Evolutionary conservation across 2,329 filamentous ascomycete species (phyloP).

Genomic region (Ceratocystiopsis sp.): DNA sequence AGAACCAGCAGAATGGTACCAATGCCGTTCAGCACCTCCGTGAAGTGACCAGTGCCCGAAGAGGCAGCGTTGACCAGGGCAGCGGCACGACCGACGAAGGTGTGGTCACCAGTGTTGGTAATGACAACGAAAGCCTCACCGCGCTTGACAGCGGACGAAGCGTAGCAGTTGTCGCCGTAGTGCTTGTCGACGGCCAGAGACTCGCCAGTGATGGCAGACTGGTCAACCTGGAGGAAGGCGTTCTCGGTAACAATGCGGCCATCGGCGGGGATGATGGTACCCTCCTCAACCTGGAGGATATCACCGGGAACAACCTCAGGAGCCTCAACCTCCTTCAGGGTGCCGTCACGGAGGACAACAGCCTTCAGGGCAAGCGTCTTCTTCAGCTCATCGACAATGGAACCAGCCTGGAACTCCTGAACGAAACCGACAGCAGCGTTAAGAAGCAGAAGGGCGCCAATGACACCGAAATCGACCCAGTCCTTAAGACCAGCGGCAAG

Average conservation of each 20-base stretch:
- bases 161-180: slow-evolving; percentile 63
- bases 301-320: slow-evolving; percentile 77
- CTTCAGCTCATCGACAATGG: slow-evolving; percentile 80
- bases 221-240: slow-evolving; percentile 77
- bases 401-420: slow-evolving; percentile 79
- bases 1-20: slow-evolving; percentile 65
- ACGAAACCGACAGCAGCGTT: slow-evolving; percentile 78
- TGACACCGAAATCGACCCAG: slow-evolving; percentile 90
- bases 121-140: slow-evolving; percentile 72
- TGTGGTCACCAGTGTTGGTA: slow-evolving; percentile 74
- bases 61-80: slow-evolving; percentile 67
- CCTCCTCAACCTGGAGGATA: slow-evolving; percentile 80
- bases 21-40: slow-evolving; percentile 76
- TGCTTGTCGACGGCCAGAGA: slow-evolving; percentile 85
- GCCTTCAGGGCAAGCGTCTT: slow-evolving; percentile 66
- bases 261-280: slow-evolving; percentile 81
- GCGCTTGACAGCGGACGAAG: slow-evolving; percentile 80
- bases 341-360: slow-evolving; percentile 67
- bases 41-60: slow-evolving; percentile 68
- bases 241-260: slow-evolving; percentile 71
- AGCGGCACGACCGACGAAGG: slow-evolving; percentile 77
- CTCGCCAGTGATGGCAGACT: slow-evolving; percentile 83
- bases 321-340: slow-evolving; percentile 62
- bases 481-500: slow-evolving; percentile 71
- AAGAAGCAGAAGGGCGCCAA: slow-evolving; percentile 63